A percentile compares a stretch with the other conserved stretches of the same genome.
Conservation (phyloP, 2,329 filamentous ascomycete species). For the Monascus ruber region DNA sequence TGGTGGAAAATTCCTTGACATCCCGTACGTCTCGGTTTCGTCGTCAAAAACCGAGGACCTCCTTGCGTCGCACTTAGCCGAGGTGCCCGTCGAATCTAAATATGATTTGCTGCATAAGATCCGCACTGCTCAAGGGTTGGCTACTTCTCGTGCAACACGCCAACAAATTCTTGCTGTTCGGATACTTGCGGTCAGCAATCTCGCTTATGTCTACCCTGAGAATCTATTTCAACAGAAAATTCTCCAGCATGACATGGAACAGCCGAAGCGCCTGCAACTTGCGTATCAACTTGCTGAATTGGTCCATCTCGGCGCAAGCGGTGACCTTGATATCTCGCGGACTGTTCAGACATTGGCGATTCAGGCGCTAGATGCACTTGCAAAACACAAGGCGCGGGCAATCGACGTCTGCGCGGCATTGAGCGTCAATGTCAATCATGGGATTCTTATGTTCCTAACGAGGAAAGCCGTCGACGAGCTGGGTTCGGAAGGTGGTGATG, state of each 20-base stretch:
- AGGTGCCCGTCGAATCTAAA: conserved; percentile 59
- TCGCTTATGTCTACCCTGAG: conserved; percentile 82
- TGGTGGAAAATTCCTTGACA: conserved; percentile 48
- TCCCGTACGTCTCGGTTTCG: conserved; percentile 43
- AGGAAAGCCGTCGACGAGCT: conserved; percentile 82
- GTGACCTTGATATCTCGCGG: conserved; percentile 55
- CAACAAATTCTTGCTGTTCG: conserved; percentile 70
- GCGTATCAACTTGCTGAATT: conserved; percentile 87
- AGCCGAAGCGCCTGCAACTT: conserved; percentile 77
- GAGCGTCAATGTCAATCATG: conserved; percentile 92
- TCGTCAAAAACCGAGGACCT: conserved; percentile 26
- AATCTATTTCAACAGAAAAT: conserved; percentile 74
- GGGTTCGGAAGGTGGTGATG: conserved; percentile 46
- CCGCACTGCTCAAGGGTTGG: conserved; percentile 70
- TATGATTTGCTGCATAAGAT: conserved; percentile 81
- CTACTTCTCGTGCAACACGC: conserved; percentile 52
- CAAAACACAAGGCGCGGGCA: conserved; percentile 63
- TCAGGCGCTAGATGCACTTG: conserved; percentile 71
- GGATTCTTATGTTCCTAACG: conserved; percentile 83
- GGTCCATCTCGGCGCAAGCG: conserved; percentile 68
- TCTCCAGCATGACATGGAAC: conserved; percentile 75
- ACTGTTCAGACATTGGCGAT: conserved; percentile 75
- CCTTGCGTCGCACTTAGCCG: conserved; percentile 37
- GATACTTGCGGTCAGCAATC: conserved; percentile 75
- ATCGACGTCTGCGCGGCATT: conserved; percentile 81